Base-by-base conservation (phyloP, 1,284 basidiomycete species). In the Phlebopus sp. region DNA sequence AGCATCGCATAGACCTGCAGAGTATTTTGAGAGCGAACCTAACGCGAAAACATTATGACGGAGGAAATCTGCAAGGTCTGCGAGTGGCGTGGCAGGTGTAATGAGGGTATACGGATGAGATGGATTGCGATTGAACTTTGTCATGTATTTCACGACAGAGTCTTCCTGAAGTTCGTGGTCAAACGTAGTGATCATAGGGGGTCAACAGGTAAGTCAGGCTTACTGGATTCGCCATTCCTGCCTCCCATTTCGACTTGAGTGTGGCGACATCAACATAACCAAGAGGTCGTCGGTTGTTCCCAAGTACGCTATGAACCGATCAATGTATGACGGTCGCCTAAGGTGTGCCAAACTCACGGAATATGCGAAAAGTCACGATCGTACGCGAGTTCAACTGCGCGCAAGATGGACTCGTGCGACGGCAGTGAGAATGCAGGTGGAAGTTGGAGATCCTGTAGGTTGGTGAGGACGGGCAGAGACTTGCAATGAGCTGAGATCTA, bases 341-440 rank as follows among this genome's bases (percentile, higher is more conserved):
- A 19, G 19, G 15, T 17, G 25, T 7, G 14, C 27, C 13, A 15
- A 0, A n/a, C 40, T 61, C 58, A 94, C 91, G 92, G 92, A 49
- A 94, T 86, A 59, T 92, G 84, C 21, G 92, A 92, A 68, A 93
- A 94, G 63, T 94, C 92, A 37, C 90, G 81, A 56, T 94, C 92
- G 59, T 92, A 94, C 0, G 92, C 92, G 29, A 87, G 77, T 58
- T 91, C 89, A 36, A 94, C 79, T 1, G 90, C 92, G 25, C 79
- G 74, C 8, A 78, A 77, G 47, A 93, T 82, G 17, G 78, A 76
- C 57, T 90, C 90, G 51, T 76, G 76, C 8, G 76, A 70, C 7
- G 87, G 85, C 3, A 94, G 73, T n/a, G 86, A 82, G 66, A 93
- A 94, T 0, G 92, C 92, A 7, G 92, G 92, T 0, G 90, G 85